Base-by-base conservation (phyloP, 352 stramenopile genomes). In the Globisporangium canariense region DNA sequence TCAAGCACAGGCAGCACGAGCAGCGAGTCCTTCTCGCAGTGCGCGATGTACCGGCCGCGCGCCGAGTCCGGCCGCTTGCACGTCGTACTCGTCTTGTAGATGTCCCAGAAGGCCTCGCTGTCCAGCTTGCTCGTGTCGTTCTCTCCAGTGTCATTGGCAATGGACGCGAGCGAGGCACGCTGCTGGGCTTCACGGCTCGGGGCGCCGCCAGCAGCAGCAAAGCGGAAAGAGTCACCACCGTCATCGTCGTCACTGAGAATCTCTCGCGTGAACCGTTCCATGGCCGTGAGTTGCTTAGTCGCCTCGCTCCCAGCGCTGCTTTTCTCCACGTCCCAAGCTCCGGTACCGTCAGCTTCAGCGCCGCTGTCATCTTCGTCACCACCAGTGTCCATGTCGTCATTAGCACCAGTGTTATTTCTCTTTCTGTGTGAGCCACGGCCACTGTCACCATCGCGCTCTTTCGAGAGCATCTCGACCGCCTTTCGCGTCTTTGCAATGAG, bases 1-100 rank as follows among this genome's bases (percentile, higher is more conserved):
- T 90, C 81, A 11, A 92, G 71, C 18, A 89, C 75, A 0, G 83
- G 83, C 0, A 92, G 69, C 38, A 90, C 79, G n/a, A 92, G 58
- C 55, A 92, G 50, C 7, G 79, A 86, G 11, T 75, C 56, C 6
- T 76, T 64, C 66, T 92, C 76, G 56, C 81, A 90, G 25, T 76
- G 75, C 2, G 60, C 55, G 38, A 90, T 90, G 45, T 89, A 92
- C 32, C 82, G 77, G 4, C 83, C 78, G 20, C 81, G 74, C 13
- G 83, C 65, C 1, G 83, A 88, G 52, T 76, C 71, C 0, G 81
- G 77, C 1, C 75, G 79, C 40, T 75, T 78, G 51, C 58, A 72
- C 7, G 70, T 79, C 14, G 67, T 60, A 9, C 62, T 78, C 32
- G 34, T 69, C 53, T 88, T 84, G 67, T 89, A 90, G 22, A 88